Evolutionary conservation across 768 basidiomycete genomes (phyloP), one percentile per base, ranked within the genome.

Genomic region (Pleurotus cornucopiae): DNA sequence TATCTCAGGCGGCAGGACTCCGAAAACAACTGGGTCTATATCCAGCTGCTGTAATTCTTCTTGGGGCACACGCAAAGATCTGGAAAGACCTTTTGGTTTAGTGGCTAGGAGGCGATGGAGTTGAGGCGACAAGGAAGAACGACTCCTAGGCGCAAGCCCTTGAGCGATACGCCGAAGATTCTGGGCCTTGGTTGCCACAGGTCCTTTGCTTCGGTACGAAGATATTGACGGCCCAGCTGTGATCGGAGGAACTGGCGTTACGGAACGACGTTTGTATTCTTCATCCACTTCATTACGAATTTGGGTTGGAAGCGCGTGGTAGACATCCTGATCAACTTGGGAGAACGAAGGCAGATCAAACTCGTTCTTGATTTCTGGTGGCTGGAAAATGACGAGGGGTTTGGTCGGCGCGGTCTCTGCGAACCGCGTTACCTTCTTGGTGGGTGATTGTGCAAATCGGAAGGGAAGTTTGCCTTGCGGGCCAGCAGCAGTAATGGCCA

Each of bases 1-100:
- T 43, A 92, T 66, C 20, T 82, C 77, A 1, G 69, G 68, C 0
- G 91, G 92, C 2, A 98, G 67, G 30, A 69, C 72, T 0, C 68
- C 71, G 62, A 90, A 94, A 5, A 91, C 84, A 5, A 77, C 81
- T 0, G 83, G 83, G 65, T 94, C 93, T 63, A 98, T 82, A 9
- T 79, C 83, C 20, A 94, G 74, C 38, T 78, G 75, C 12, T 63
- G 69, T 40, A 97, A 74, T 62, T 91, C 84, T 2, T 68, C 73
- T 14, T 84, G 77, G 0, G 81, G 69, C 20, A 87, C 73, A 20
- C 73, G 76, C 18, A 80, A 67, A 0, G 70, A 64, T 13, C 71
- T 69, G 20, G 66, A 62, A 20, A 66, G 65, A 40, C 65, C 61
- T 62, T 73, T 55, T 14, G 60, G 67, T 63, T 64, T 73, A 62